These are phyloP conservation scores for Entomophthora muscae DNA, from an alignment of 371 early-diverging fungal species.

Conservation along the genomic window DNA sequence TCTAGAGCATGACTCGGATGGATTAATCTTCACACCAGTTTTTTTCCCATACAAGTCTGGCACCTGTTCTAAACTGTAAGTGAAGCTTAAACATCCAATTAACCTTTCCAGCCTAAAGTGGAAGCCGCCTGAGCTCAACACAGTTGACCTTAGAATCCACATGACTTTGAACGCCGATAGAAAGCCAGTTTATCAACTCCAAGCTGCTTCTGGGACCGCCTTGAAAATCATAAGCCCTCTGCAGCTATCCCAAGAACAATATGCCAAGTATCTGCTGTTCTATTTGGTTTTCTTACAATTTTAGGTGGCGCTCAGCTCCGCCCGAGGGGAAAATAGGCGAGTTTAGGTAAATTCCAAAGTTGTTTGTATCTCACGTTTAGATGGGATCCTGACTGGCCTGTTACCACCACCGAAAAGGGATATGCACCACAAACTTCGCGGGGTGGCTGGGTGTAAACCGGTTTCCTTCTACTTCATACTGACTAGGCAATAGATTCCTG, in stretches of 20 bases:
- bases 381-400: conserved; percentile 29
- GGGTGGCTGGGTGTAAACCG: conserved; percentile 33
- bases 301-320: conserved; percentile 33
- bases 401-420: conserved; percentile 27
- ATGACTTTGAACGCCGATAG: conserved; percentile 31
- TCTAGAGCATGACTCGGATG: conserved; percentile 60
- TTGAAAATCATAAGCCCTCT: conserved; percentile 34
- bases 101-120: conserved; percentile 49
- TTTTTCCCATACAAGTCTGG: conserved; percentile 48
- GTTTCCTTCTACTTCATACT: background rate
- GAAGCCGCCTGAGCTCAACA: conserved; percentile 69
- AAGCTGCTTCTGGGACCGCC: conserved; percentile 24
- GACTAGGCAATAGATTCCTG: conserved; percentile 22
- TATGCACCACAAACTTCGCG: conserved; percentile 27
- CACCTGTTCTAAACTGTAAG: conserved; percentile 31
- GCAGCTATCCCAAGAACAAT: background rate
- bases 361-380: conserved; percentile 10
- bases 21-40: conserved; percentile 70
- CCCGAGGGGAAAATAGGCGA: conserved; percentile 41
- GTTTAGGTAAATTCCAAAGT: conserved; percentile 19
- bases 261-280: background rate
- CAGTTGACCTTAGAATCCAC: conserved; percentile 59
- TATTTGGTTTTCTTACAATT: background rate
- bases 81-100: background rate
- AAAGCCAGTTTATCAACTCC: conserved; percentile 33